Percentiles rank a stretch among this genome's conserved stretches.
These are phyloP conservation scores for Thelephora terrestris DNA, from an alignment of 1,284 basidiomycete genomes.

Conservation along the genomic window DNA sequence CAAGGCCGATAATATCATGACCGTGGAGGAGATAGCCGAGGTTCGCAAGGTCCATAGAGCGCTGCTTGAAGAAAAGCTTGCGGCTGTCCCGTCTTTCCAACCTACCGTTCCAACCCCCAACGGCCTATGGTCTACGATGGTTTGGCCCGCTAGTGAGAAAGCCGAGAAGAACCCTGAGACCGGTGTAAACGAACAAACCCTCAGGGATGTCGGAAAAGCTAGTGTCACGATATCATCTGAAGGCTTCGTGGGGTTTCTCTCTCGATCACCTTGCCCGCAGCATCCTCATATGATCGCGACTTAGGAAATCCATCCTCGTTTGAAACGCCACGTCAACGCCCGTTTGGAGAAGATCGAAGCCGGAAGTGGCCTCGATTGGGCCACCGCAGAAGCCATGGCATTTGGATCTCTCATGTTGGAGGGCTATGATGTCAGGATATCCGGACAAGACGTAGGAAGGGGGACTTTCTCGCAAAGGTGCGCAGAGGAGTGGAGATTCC, in stretches of 20 bases:
- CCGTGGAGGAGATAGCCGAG: slow-evolving; percentile 34
- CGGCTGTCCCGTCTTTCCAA: slow-evolving; percentile 34
- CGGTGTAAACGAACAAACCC: slow-evolving; percentile 43
- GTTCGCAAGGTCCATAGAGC: slow-evolving; percentile 50
- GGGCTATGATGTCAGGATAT: slow-evolving; percentile 74
- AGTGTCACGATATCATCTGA: slow-evolving; percentile 59
- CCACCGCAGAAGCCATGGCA: slow-evolving; percentile 82
- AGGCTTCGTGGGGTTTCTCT: slow-evolving; percentile 51
- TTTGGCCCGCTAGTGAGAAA: slow-evolving; percentile 55
- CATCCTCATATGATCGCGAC: neutral
- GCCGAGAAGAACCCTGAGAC: slow-evolving; percentile 55
- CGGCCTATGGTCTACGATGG: slow-evolving; percentile 59
- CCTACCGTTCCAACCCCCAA: slow-evolving; percentile 47
- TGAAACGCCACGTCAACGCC: slow-evolving; percentile 72
- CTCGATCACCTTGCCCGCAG: neutral
- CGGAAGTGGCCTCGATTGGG: slow-evolving; percentile 74
- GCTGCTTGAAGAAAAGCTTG: slow-evolving; percentile 51
- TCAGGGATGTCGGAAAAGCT: slow-evolving; percentile 52
- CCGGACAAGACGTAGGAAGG: slow-evolving; percentile 83
- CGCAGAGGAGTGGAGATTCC: neutral
- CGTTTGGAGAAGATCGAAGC: slow-evolving; percentile 62
- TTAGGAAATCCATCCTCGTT: slow-evolving; percentile 69
- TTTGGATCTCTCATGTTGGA: slow-evolving; percentile 78
- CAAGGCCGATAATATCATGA: slow-evolving; percentile 49
- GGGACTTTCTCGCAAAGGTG: slow-evolving; percentile 85